Evolutionary conservation across 768 basidiomycete species (phyloP).

Genomic region (Suillus discolor): DNA sequence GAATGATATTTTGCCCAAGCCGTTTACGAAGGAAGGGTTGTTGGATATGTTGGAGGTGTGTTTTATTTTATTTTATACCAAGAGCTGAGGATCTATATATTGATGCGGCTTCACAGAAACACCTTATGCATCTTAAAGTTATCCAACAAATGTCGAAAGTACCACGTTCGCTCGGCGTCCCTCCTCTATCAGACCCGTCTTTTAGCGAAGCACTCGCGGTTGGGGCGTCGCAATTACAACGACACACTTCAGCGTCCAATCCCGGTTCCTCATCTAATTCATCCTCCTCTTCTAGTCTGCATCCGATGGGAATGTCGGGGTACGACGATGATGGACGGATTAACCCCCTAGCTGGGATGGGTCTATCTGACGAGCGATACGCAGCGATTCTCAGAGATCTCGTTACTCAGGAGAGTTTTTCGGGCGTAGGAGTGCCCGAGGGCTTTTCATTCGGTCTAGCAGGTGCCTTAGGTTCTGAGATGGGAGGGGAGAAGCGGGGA

Average conservation of each 20-base stretch:
- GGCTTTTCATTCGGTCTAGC: constrained; percentile 24
- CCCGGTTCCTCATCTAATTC: constrained; percentile 13
- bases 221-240: constrained; percentile 28
- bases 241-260: neutral
- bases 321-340: constrained; percentile 56
- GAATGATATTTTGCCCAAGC: constrained; percentile 97
- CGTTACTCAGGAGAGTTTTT: constrained; percentile 63
- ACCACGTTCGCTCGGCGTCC: constrained; percentile 67
- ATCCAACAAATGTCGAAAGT: constrained; percentile 76
- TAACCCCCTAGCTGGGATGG: constrained; percentile 87
- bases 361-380: constrained; percentile 89
- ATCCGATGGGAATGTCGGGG: constrained; percentile 6
- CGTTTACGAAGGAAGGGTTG: constrained; percentile 93
- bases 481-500: constrained; percentile 34
- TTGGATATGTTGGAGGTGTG: constrained; percentile 88
- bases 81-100: neutral
- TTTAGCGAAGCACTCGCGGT: constrained; percentile 60
- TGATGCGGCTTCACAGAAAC: constrained; percentile 54
- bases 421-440: constrained; percentile 40
- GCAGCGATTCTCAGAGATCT: constrained; percentile 74
- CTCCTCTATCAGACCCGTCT: constrained; percentile 54
- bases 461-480: constrained; percentile 10
- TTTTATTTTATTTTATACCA: neutral
- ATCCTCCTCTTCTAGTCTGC: constrained; percentile 9
- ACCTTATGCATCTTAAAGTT: constrained; percentile 83